Evolutionary conservation across 78 protist genomes (phyloP), one percentile per base, ranked within the genome.

Genomic region (Blattamonas nauphoetae): DNA sequence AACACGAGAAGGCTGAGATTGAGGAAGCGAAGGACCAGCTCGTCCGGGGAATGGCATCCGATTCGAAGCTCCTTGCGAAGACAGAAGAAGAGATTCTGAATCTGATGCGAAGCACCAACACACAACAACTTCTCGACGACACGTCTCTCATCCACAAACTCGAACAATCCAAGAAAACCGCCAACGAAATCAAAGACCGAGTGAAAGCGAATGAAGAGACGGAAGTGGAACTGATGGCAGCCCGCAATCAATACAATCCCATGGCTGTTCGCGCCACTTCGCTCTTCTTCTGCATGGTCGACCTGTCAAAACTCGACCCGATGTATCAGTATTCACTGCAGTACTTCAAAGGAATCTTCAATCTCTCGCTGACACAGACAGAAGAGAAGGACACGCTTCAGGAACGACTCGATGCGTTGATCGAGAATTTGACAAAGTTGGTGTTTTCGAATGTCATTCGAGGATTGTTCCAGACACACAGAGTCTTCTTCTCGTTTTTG

Each of bases 391-490:
- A 43, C 3, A 2, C 42, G 21, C 0, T 88, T 0, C 34, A 1
- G 3, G 0, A 1, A 1, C 45, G 90, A 1, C 41, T 88, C n/a
- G n/a, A 78, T 1, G 29, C 78, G 42, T 33, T 88, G 71, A 88
- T 79, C 41, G 11, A 3, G 1, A 11, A 2, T 44, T 32, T 87
- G 44, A 91, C 94, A 34, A n/a, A 41, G 42, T 1, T 42, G 21
- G n/a, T 91, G 45, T 95, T 45, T 82, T 33, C 5, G 1, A 84
- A n/a, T 63, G 81, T 92, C 11, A 92, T 89, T 35, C 71, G 94
- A 1, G 96, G 96, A 4, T 90, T 93, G 2, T 95, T 95, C 42
- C 94, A 89, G 87, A 29, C 41, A 33, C 94, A 95, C 85, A 89
- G 89, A 87, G 77, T 82, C 41, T 11, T 91, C 41, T 93, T 92